Percentiles rank a stretch among this genome's conserved stretches.
These are phyloP conservation scores for Cystoisospora suis DNA, from an alignment of 169 alveolate species.

Conservation along the genomic window DNA sequence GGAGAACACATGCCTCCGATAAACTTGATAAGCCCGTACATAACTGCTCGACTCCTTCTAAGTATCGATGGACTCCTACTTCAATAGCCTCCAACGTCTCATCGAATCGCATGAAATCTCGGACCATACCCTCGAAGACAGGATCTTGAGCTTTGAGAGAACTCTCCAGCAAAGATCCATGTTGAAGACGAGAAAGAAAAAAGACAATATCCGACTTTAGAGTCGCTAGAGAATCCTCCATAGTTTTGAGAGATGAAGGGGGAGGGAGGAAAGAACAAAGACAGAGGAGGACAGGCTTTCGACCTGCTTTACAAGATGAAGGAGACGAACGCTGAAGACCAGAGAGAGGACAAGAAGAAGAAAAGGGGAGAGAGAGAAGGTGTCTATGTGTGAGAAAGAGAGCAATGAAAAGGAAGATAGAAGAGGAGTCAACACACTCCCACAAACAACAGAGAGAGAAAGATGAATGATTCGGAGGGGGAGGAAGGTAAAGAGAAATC, in stretches of 20 bases:
- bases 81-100: conserved; percentile 39
- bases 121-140: conserved; percentile 67
- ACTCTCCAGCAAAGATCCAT: background rate
- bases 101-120: conserved; percentile 63
- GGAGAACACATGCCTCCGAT: conserved; percentile 56
- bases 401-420: background rate
- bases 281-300: background rate
- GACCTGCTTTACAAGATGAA: background rate
- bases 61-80: conserved; percentile 43
- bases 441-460: background rate
- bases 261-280: background rate
- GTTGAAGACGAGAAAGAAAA: background rate
- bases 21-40: conserved; percentile 47
- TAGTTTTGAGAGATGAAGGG: background rate
- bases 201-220: background rate
- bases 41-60: conserved; percentile 46
- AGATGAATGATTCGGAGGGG: background rate
- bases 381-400: background rate
- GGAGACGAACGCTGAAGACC: background rate
- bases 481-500: background rate
- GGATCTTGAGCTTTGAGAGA: conserved; percentile 44
- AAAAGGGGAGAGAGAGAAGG: background rate
- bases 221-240: background rate
- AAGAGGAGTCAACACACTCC: background rate
- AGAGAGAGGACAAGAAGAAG: background rate